Conservation (phyloP, 1,139 yeast species). For the Candida frijolesensis region DNA sequence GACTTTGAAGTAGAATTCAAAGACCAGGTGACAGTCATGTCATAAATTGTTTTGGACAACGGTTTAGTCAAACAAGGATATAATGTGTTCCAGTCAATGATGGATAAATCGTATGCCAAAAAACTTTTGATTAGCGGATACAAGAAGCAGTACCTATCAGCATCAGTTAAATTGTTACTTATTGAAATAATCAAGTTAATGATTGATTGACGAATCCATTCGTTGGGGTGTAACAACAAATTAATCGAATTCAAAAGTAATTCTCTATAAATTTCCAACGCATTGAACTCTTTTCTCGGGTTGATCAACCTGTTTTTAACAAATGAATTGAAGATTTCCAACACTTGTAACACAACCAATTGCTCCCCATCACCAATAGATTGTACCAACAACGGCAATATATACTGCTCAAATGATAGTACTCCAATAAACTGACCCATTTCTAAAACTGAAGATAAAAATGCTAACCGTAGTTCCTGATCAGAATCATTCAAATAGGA, state of each 20-base stretch:
- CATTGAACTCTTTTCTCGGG: conserved; percentile 42
- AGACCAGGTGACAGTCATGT: conserved; percentile 74
- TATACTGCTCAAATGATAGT: conserved; percentile 81
- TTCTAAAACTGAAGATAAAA: conserved; percentile 75
- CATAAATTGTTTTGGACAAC: conserved; percentile 65
- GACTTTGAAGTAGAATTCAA: conserved; percentile 60
- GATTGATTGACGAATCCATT: conserved; percentile 77
- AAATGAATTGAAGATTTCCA: conserved; percentile 57
- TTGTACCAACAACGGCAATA: conserved; percentile 81
- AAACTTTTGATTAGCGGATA: conserved; percentile 82
- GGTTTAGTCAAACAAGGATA: conserved; percentile 69
- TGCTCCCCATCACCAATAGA: conserved; percentile 84
- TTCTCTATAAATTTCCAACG: conserved; percentile 43
- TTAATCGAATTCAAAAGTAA: conserved; percentile 31
- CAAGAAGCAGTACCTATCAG: conserved; percentile 80
- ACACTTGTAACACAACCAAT: conserved; percentile 73
- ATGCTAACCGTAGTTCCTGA: conserved; percentile 64
- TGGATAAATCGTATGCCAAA: conserved; percentile 73
- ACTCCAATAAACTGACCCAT: conserved; percentile 82
- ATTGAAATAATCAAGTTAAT: conserved; percentile 63
- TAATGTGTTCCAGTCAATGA: conserved; percentile 64
- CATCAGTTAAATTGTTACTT: conserved; percentile 63
- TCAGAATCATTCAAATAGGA: conserved; percentile 86
- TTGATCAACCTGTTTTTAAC: conserved; percentile 36
- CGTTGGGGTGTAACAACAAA: conserved; percentile 77